These are phyloP conservation scores for Alternaria solani DNA, from an alignment of 2,329 filamentous ascomycete species.

Conservation along the genomic window DNA sequence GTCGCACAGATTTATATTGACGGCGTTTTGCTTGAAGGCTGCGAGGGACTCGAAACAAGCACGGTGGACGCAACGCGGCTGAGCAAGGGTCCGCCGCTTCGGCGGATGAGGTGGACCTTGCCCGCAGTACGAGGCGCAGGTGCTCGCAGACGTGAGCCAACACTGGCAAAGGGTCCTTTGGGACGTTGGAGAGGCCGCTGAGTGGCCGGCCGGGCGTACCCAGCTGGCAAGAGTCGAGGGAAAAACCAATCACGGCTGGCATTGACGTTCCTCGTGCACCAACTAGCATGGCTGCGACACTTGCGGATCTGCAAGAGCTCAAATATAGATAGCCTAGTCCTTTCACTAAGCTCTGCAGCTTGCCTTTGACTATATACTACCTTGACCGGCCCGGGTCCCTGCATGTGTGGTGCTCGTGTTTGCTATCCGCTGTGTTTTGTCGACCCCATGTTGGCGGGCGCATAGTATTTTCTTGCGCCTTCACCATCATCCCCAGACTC, in stretches of 20 bases:
- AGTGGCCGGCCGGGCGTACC: slow-evolving; percentile 4
- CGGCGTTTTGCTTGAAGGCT: not conserved
- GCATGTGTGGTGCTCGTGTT: slow-evolving; percentile 33
- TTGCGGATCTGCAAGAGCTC: slow-evolving; percentile 37
- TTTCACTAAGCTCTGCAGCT: slow-evolving; percentile 23
- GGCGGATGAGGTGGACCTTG: slow-evolving; percentile 16
- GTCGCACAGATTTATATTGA: not conserved
- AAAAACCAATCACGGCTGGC: slow-evolving; percentile 14
- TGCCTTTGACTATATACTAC: slow-evolving; percentile 18
- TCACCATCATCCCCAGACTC: slow-evolving; percentile 5
- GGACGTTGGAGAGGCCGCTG: slow-evolving; percentile 4
- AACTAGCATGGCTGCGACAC: slow-evolving; percentile 31
- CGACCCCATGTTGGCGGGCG: slow-evolving; percentile 21
- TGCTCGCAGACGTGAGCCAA: slow-evolving; percentile 8
- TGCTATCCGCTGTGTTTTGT: slow-evolving; percentile 24
- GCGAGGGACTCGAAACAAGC: slow-evolving; percentile 5
- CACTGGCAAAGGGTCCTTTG: slow-evolving; percentile 9
- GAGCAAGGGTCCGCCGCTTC: slow-evolving; percentile 17
- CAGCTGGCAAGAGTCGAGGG: slow-evolving; percentile 3
- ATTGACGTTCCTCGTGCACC: slow-evolving; percentile 23
- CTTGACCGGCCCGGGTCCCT: slow-evolving; percentile 19
- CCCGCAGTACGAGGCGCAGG: slow-evolving; percentile 25
- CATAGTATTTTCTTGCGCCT: slow-evolving; percentile 14
- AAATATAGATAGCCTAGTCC: slow-evolving; percentile 37
- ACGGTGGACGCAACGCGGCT: slow-evolving; percentile 10